Evolutionary conservation across 2,329 filamentous ascomycete genomes (phyloP), one percentile per base, ranked within the genome.

Genomic region (Diaporthe nobilis): DNA sequence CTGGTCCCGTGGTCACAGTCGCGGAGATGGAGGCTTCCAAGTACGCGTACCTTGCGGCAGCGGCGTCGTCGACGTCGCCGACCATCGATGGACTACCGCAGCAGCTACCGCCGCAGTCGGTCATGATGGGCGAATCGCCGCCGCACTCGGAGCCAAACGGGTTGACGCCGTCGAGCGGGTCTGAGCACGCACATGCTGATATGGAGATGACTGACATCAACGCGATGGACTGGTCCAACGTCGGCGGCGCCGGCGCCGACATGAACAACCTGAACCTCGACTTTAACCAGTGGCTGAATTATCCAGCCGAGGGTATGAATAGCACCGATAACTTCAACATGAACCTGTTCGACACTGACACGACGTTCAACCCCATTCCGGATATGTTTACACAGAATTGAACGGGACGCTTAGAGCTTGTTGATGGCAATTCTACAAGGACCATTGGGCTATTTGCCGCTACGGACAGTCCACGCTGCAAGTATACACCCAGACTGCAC

Each of bases 221-320:
- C 61, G 87, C 87, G 71, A 88, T 90, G 74, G 88, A 90, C 77
- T 90, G 88, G 88, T 88, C 88, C 77, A 86, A 86, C 28, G 83
- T 89, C 5, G 84, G 87, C 22, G 88, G 22, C 31, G 2, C 22
- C 31, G 44, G 47, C 13, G 3, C 65, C 28, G 47, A 31, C 8
- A 28, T 44, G 31, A 25, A 31, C 42, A 37, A 28, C 49, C 47
- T 86, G 8, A 87, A 90, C 76, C 87, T 91, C 75, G 89, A 91
- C 73, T 89, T 91, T 72, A 89, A 90, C 75, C 88, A 91, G 78
- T 91, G 89, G 88, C 84, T 91, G 31, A 88, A 91, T 76, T 91
- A 90, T 77, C 89, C 89, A 8, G 85, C 86, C 2, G 89, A 90
- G 68, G 87, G 86, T 9, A 84, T 85, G 15, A 85, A 83, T 75